Evolutionary conservation across 1,139 yeast species (phyloP).

Genomic region (Scheffersomyces segobiensis): DNA sequence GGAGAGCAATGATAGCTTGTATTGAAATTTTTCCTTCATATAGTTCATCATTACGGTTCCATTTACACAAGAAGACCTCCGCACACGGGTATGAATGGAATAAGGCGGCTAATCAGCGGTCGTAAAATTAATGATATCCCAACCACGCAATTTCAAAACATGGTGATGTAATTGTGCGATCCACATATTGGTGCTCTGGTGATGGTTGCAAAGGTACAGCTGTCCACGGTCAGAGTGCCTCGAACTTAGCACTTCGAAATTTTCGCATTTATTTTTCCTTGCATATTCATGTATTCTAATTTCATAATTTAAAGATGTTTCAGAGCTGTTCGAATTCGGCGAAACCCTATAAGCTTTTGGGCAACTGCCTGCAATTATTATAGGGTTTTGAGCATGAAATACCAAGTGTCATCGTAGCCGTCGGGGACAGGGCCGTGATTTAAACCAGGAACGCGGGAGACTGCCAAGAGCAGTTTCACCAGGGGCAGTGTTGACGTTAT

Average conservation of each 20-base stretch:
- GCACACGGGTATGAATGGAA: not conserved
- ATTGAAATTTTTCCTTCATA: not conserved
- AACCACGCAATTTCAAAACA: not conserved
- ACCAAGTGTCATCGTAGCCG: not conserved
- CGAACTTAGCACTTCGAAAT: not conserved
- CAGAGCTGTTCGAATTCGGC: not conserved
- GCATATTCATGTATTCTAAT: not conserved
- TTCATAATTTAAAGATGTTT: not conserved
- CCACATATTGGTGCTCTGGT: not conserved
- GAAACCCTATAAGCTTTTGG: not conserved
- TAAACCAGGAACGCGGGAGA: not conserved
- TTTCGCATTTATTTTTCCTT: not conserved
- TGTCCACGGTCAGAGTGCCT: not conserved
- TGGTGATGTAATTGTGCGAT: not conserved
- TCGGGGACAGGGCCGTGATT: not conserved
- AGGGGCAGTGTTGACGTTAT: not conserved
- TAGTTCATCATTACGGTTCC: not conserved
- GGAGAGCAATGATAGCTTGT: too few relatives aligned
- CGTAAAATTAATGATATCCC: not conserved
- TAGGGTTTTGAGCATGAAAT: not conserved
- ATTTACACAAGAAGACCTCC: not conserved
- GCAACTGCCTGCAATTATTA: not conserved
- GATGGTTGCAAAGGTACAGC: not conserved
- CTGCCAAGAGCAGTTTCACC: not conserved
- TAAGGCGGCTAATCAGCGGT: not conserved